These are phyloP conservation scores for Flaveria ramosissima DNA, from an alignment of 129 eudicot species.

Conservation along the genomic window DNA sequence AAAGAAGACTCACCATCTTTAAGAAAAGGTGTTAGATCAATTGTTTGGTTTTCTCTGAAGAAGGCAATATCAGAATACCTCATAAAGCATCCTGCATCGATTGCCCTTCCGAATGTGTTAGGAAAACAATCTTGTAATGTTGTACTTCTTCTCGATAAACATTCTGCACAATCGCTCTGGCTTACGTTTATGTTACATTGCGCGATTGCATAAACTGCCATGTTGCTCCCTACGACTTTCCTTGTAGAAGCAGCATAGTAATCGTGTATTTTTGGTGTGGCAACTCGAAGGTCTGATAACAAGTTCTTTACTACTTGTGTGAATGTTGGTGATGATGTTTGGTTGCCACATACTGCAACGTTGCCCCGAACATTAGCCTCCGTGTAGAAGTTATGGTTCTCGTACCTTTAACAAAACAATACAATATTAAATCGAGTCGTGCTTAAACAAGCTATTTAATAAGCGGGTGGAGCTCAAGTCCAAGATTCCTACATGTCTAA, in stretches of 20 bases:
- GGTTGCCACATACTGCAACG: background rate
- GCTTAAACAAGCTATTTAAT: too few relatives aligned
- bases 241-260: constrained; percentile 29
- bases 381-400: background rate
- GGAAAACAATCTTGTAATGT: background rate
- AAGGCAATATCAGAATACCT: background rate
- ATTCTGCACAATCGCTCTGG: constrained; percentile 19
- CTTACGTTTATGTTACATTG: constrained; percentile 31
- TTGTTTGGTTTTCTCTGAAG: constrained; percentile 28
- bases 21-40: constrained; percentile 27
- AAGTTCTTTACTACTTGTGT: constrained; percentile 9
- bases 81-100: constrained; percentile 7
- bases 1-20: background rate
- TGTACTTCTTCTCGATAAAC: constrained; percentile 19
- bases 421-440: background rate
- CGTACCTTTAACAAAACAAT: background rate
- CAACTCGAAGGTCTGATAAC: constrained; percentile 30
- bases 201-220: constrained; percentile 33
- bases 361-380: background rate
- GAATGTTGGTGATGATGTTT: background rate
- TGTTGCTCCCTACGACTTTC: constrained; percentile 8
- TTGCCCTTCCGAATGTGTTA: background rate
- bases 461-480: too few relatives aligned
- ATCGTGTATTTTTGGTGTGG: constrained; percentile 32
- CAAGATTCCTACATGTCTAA: too few relatives aligned